Percentiles rank a stretch among this genome's conserved stretches.
These are phyloP conservation scores for Penicillium sp. DNA, from an alignment of 2,329 filamentous ascomycete genomes.

Conservation along the genomic window DNA sequence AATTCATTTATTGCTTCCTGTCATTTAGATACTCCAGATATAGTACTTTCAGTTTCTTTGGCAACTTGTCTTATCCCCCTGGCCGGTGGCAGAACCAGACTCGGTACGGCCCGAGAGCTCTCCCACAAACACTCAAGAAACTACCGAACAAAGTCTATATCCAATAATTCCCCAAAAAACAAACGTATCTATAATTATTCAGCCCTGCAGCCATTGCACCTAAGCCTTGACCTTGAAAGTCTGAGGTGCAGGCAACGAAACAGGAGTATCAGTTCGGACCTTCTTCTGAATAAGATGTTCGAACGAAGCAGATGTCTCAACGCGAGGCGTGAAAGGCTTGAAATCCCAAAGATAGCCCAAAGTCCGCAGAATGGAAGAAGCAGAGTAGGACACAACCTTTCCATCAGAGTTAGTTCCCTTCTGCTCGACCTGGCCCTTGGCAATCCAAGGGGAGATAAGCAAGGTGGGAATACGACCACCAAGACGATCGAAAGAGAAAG, in stretches of 20 bases:
- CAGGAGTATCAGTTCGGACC: conserved; percentile 25
- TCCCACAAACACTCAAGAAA: too few species aligned
- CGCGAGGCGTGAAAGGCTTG: conserved; percentile 33
- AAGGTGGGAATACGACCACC: conserved; percentile 34
- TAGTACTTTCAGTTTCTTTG: too few species aligned
- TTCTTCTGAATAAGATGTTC: conserved; percentile 29
- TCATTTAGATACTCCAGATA: too few species aligned
- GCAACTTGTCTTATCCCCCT: too few species aligned
- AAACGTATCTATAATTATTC: too few species aligned
- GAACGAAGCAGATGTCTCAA: conserved; percentile 30
- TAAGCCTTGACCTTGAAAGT: conserved; percentile 13
- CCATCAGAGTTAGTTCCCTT: conserved; percentile 28
- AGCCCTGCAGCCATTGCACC: neutral
- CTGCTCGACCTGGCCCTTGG: conserved; percentile 34
- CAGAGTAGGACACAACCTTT: conserved; percentile 29
- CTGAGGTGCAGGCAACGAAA: conserved; percentile 20
- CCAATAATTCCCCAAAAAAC: neutral
- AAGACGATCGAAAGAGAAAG: conserved; percentile 31
- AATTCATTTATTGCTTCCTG: too few species aligned
- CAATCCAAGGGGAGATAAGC: conserved; percentile 34
- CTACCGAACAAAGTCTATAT: neutral
- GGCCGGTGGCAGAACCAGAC: too few species aligned
- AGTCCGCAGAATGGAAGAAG: conserved; percentile 31
- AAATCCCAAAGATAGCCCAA: conserved; percentile 40
- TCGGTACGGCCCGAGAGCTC: too few species aligned